Evolutionary conservation across 331 rosid genomes (phyloP).

Genomic region (Quercus tomentella): DNA sequence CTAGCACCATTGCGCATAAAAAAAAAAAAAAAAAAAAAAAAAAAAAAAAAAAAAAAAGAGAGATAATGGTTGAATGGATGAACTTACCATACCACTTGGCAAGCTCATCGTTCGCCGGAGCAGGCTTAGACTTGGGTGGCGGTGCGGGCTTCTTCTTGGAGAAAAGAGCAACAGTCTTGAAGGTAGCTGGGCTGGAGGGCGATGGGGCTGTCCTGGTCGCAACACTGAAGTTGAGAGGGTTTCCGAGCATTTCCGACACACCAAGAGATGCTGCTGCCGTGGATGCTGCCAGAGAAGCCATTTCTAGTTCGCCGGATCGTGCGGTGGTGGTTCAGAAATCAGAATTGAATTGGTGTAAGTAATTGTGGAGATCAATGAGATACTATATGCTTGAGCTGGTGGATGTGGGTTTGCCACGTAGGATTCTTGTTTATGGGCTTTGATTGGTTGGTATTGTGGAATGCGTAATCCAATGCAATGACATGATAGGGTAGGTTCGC

Average conservation of each 20-base stretch:
- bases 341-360: not conserved
- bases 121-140: slow-evolving; percentile 55
- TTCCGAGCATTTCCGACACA: slow-evolving; percentile 87
- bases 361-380: slow-evolving; percentile 8
- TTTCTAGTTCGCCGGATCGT: slow-evolving; percentile 8
- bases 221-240: slow-evolving; percentile 61
- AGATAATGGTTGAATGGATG: not conserved
- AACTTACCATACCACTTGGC: slow-evolving; percentile 99
- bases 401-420: slow-evolving; percentile 74
- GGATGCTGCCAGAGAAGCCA: slow-evolving; percentile 82
- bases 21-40: not conserved
- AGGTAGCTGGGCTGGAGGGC: slow-evolving; percentile 49
- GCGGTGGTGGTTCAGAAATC: not conserved
- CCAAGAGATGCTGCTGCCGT: slow-evolving; percentile 67
- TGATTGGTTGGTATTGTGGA: slow-evolving; percentile 46
- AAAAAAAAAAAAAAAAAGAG: not conserved
- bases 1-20: too few species aligned
- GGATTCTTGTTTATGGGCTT: slow-evolving; percentile 36
- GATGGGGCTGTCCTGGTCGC: slow-evolving; percentile 58
- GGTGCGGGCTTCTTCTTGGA: slow-evolving; percentile 60
- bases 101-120: slow-evolving; percentile 72
- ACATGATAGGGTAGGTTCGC: slow-evolving; percentile 45
- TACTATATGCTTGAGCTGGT: slow-evolving; percentile 63
- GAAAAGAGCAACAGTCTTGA: slow-evolving; percentile 88
- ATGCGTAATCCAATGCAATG: slow-evolving; percentile 56